Base-by-base conservation (phyloP, 2,329 filamentous ascomycete species). In the Huntiella abstrusa region DNA sequence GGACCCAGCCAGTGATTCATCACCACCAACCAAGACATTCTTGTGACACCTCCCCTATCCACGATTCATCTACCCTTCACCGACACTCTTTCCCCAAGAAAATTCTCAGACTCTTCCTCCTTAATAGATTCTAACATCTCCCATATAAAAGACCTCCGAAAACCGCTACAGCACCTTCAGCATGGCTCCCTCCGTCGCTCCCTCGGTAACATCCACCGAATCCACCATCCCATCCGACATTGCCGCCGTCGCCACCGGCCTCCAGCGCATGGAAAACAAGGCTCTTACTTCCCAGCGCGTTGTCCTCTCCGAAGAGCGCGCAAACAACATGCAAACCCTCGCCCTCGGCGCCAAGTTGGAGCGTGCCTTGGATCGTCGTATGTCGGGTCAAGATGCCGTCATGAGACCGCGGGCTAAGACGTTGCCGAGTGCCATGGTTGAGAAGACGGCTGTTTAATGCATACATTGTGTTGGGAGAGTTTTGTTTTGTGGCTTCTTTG, bases 271-370 rank as follows among this genome's bases (percentile, higher is more conserved):
- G 65, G 83, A 92, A 62, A 91, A 93, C 69, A 85, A 84, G 64
- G 82, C 81, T 42, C 76, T 94, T 22, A 67, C 75, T 54, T 75
- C 80, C 56, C 87, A 95, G 66, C 80, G 87, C 54, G 87, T 87
- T 57, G 68, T 75, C 45, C 73, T 84, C 52, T 81, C 70, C 59
- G 75, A 80, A 52, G 77, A 88, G 62, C 92, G 93, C 70, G 75
- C 71, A 15, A 82, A 84, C 56, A 79, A 81, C 59, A 69, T 93
- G 62, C 79, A 77, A 66, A 92, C 92, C 66, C 72, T 93, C 49
- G 86, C 86, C 34, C 73, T 94, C 45, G 83, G 86, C 41, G 86
- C 86, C 51, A 94, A 94, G 66, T 74, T 94, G 36, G 86, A 94
- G 60, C 77, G 87, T 51, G 86, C 87, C 16, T 74, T 95, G 47